These are phyloP conservation scores for Tolypocladium paradoxum DNA, from an alignment of 2,329 filamentous ascomycete species.

Conservation along the genomic window DNA sequence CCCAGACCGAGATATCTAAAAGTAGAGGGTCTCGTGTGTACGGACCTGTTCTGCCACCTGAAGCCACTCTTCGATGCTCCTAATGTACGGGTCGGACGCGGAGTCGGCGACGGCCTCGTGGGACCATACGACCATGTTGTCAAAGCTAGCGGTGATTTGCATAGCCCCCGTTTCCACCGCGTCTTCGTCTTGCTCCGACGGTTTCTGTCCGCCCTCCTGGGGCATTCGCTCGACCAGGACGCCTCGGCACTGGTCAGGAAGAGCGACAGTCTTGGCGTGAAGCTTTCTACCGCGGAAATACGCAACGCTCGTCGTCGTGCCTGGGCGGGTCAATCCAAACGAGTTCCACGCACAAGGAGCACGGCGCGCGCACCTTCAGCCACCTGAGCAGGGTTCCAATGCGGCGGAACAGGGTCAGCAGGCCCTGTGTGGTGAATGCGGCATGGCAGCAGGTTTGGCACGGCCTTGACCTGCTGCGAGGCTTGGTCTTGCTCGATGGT, in stretches of 20 bases:
- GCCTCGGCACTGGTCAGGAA: slow-evolving; percentile 65
- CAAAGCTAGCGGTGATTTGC: slow-evolving; percentile 57
- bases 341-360: background rate
- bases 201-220: slow-evolving; percentile 18
- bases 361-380: slow-evolving; percentile 26
- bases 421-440: slow-evolving; percentile 69
- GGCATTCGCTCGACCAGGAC: slow-evolving; percentile 38
- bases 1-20: background rate
- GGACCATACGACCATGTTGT: slow-evolving; percentile 71
- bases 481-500: slow-evolving; percentile 19
- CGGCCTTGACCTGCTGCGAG: slow-evolving; percentile 25
- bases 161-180: slow-evolving; percentile 42
- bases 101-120: slow-evolving; percentile 59
- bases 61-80: slow-evolving; percentile 73
- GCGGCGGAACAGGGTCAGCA: slow-evolving; percentile 50
- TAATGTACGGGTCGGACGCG: slow-evolving; percentile 57
- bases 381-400: slow-evolving; percentile 54
- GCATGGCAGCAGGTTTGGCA: slow-evolving; percentile 69
- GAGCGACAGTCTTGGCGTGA: slow-evolving; percentile 49
- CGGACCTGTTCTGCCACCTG: slow-evolving; percentile 55
- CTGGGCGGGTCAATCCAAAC: background rate
- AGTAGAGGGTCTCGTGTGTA: background rate
- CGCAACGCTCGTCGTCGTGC: slow-evolving; percentile 33
- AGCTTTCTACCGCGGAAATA: slow-evolving; percentile 78
- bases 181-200: slow-evolving; percentile 29